These are phyloP conservation scores for Rhynchosporium graminicola DNA, from an alignment of 2,329 filamentous ascomycete genomes.

Conservation along the genomic window DNA sequence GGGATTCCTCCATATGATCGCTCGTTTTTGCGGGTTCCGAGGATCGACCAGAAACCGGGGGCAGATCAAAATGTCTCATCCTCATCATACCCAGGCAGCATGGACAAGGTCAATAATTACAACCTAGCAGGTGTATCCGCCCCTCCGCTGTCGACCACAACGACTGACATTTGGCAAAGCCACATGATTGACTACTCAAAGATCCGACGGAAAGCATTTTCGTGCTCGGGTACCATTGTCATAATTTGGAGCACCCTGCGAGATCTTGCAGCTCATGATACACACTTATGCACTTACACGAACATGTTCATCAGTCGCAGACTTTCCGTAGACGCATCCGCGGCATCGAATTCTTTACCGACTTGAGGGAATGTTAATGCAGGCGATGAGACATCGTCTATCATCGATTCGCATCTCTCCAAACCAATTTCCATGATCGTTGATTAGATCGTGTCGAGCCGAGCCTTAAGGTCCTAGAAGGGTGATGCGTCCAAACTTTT, in stretches of 20 bases:
- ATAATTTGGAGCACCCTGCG: not conserved
- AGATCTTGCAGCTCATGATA: not conserved
- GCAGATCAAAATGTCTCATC: conserved; percentile 6
- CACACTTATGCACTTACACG: not conserved
- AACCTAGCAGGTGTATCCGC: not conserved
- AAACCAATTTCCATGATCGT: no score
- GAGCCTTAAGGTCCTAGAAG: no score
- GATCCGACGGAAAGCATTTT: not conserved
- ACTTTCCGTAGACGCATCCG: not conserved
- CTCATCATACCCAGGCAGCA: no score
- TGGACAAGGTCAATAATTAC: not conserved
- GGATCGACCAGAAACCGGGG: not conserved
- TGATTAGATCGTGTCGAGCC: no score
- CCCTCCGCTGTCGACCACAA: no score
- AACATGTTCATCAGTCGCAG: not conserved
- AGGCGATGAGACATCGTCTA: no score
- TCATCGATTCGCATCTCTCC: no score
- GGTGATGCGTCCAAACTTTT: no score
- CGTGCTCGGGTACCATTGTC: not conserved
- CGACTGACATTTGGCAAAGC: not conserved
- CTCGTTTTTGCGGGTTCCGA: not conserved
- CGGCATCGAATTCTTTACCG: no score
- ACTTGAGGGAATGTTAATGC: no score
- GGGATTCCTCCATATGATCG: not conserved
- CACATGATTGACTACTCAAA: not conserved